Base-by-base conservation (phyloP, 352 stramenopile genomes). In the Peronospora destructor region DNA sequence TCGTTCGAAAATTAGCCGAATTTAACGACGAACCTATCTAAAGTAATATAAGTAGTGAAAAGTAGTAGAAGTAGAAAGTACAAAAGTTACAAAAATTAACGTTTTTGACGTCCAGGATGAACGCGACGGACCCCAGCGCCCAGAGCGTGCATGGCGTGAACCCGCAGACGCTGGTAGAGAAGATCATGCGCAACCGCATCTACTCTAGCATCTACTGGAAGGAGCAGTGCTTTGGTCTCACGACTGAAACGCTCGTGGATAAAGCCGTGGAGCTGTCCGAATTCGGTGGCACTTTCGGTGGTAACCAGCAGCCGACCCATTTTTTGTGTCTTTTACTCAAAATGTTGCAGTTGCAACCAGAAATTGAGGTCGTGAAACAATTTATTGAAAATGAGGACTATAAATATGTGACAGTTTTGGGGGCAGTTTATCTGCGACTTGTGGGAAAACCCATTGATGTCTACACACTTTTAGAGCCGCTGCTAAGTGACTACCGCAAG, bases 241-340 rank as follows among this genome's bases (percentile, higher is more conserved):
- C 95, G 6, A 92, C 91, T 1, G 87, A 91, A 60, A 95, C 96
- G 56, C 79, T 99, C 6, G 82, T 98, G 45, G 94, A 98, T 64
- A 98, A 98, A 61, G 95, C 95, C 2, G 83, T 97, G 30, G 82
- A 97, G 49, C 67, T 99, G 4, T 73, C 78, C 23, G 87, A 96
- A 46, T 71, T 98, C 29, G 95, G 95, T 13, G 89, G 91, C 38
- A 96, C 83, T 0, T 98, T 96, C 63, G 92, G 94, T 29, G 95
- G 90, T 29, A 98, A 97, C 59, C 81, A 91, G 48, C 91, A 97
- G 65, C 96, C 96, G 5, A 97, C 91, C 16, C 87, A 90, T 42
- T 99, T 99, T 66, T 70, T 99, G n/a, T 98, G 94, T 66, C 71
- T 99, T 19, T 61, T 97, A 14, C 75, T 99, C 37, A 99, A 99